Conservation (phyloP, 1,284 basidiomycete genomes). For the Coniferiporia weirii region DNA sequence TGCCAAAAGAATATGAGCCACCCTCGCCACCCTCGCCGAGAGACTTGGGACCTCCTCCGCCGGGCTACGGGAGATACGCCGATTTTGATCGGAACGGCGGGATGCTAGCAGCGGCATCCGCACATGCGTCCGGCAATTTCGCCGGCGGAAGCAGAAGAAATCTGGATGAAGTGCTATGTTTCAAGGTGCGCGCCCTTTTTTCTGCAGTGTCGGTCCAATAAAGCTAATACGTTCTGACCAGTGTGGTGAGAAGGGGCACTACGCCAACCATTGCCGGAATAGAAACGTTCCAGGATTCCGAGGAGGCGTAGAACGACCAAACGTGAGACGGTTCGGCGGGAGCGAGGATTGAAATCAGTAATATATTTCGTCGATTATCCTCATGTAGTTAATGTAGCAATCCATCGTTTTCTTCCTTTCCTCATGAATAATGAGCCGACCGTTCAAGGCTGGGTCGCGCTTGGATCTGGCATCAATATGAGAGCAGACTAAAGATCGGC, state of each 20-base stretch:
- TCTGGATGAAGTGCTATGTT: conserved; percentile 84
- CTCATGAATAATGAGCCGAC: conserved; percentile 19
- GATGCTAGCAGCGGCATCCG: conserved; percentile 24
- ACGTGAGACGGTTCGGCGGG: conserved; percentile 8
- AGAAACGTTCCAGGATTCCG: conserved; percentile 78
- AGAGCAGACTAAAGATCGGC: no score
- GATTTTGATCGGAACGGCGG: conserved; percentile 56
- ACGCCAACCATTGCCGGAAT: conserved; percentile 91
- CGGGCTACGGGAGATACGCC: conserved; percentile 82
- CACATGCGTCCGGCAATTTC: conserved; percentile 22
- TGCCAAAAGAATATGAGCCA: conserved; percentile 73
- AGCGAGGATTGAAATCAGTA: conserved; percentile 8
- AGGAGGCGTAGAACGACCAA: conserved; percentile 56
- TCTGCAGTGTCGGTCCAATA: conserved; percentile 15
- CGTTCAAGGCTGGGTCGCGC: no score
- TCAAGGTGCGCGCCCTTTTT: conserved; percentile 55
- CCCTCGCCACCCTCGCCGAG: conserved; percentile 70
- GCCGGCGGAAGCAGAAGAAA: conserved; percentile 55
- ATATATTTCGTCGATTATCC: not conserved
- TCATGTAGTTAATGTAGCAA: not conserved
- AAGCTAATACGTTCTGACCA: conserved; percentile 26
- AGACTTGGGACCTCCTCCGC: conserved; percentile 86
- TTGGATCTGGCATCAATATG: no score
- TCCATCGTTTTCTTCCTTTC: no score
- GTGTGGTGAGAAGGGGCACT: conserved; percentile 90